Base-by-base conservation (phyloP, 805 yeast genomes). In the Yarrowia sp. region DNA sequence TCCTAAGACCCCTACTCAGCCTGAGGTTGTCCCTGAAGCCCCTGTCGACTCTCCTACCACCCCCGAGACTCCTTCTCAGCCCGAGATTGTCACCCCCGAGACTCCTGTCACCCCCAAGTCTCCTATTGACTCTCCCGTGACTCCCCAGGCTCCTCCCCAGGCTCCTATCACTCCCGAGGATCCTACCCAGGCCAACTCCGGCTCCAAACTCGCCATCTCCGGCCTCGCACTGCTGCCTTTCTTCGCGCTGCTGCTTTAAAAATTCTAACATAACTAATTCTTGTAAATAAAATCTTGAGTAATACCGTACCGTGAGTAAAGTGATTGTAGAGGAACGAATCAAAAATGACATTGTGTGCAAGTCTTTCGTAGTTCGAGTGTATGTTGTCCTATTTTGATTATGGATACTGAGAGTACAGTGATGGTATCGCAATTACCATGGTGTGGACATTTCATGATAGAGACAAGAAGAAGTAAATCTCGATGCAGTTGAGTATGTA, bases 181-280 rank as follows among this genome's bases (percentile, higher is more conserved):
- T 19, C 44, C 44, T 12, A 12, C 49, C 22, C 49, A 44, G 49
- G 49, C 49, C 24, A 44, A 44, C 49, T 25, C 49, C 18, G 49
- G 49, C 33, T 27, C 49, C 10, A 14, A n/a, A 10, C 49, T 44
- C 16, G 49, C 49, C 24, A 22, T 44, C 24, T 27, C 49, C 33
- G 49, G 49, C 22, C 49, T 44, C 13, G 49, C 49, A 4, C 22
- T 44, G 33, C 3, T 44, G 16, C 55, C 55, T n/a, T 47, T 47
- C 21, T 38, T 47, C 38, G 38, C 49, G 12, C 33, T 44, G 49
- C 49, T 44, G 4, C 22, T 44, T 44, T 44, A 44, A 44, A 44
- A 44, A 3, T 44, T 27, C 33, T 44, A 44, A 44, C 49, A 12
- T 44, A 44, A 31, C 32, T 47, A 31, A 41, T 41, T 47, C 38